A percentile compares a stretch with the other conserved stretches of the same genome.
Evolutionary conservation across 2,329 filamentous ascomycete species (phyloP).

Genomic region (Fonsecaea pedrosoi): DNA sequence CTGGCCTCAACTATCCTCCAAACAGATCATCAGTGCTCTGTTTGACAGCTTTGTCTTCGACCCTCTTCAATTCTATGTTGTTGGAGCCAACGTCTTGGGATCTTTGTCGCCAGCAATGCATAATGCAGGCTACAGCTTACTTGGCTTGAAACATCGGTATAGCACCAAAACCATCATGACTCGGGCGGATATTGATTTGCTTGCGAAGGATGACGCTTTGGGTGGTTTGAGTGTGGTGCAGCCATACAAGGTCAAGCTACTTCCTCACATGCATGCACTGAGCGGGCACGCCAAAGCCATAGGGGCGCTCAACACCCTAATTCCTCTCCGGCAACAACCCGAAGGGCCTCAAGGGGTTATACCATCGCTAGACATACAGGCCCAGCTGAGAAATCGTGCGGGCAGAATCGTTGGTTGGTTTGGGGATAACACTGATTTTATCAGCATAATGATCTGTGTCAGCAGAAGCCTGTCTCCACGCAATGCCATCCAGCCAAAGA

Average conservation of each 20-base stretch:
- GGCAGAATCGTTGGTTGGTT: slow-evolving; percentile 52
- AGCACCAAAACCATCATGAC: slow-evolving; percentile 48
- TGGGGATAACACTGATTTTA: slow-evolving; percentile 55
- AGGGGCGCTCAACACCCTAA: slow-evolving; percentile 54
- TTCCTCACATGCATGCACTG: slow-evolving; percentile 48
- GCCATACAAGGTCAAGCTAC: slow-evolving; percentile 52
- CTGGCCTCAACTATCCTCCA: slow-evolving; percentile 42
- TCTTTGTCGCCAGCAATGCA: slow-evolving; percentile 54
- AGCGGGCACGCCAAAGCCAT: slow-evolving; percentile 54
- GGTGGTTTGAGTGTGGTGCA: slow-evolving; percentile 53
- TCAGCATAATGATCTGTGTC: slow-evolving; percentile 52
- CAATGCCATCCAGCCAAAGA: slow-evolving; percentile 61
- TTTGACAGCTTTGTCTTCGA: slow-evolving; percentile 52
- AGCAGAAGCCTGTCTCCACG: slow-evolving; percentile 52
- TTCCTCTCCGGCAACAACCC: slow-evolving; percentile 49
- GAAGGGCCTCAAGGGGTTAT: slow-evolving; percentile 43
- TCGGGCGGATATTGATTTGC: slow-evolving; percentile 47
- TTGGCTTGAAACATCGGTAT: slow-evolving; percentile 51
- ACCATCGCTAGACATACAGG: slow-evolving; percentile 49
- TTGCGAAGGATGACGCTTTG: slow-evolving; percentile 49
- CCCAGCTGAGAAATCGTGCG: slow-evolving; percentile 51
- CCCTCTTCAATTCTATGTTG: slow-evolving; percentile 51
- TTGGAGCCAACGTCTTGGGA: slow-evolving; percentile 51
- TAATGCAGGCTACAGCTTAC: slow-evolving; percentile 50
- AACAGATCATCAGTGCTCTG: slow-evolving; percentile 44